These are phyloP conservation scores for Cardiospermum halicacabum DNA, from an alignment of 345 rosid genomes.

Conservation along the genomic window DNA sequence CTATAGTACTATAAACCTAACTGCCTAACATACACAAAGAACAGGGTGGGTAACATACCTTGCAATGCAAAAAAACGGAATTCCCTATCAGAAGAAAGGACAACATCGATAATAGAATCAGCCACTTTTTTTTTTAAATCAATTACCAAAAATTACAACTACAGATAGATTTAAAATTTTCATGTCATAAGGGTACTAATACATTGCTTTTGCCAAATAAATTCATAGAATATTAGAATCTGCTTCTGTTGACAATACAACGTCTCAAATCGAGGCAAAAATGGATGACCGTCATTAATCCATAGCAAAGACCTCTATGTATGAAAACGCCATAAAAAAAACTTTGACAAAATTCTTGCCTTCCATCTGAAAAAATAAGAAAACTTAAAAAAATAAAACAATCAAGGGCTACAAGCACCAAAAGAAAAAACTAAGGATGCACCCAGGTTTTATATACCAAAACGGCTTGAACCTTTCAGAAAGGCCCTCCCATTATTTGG, in stretches of 20 bases:
- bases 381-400: conserved; percentile 14
- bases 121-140: conserved; percentile 29
- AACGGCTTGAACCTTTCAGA: conserved; percentile 39
- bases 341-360: conserved; percentile 42
- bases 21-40: background rate
- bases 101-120: conserved; percentile 34
- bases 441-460: conserved; percentile 43
- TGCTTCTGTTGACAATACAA: conserved; percentile 49
- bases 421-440: conserved; percentile 3
- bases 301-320: conserved; percentile 72
- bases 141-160: conserved; percentile 8
- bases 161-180: background rate
- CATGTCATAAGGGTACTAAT: conserved; percentile 4
- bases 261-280: conserved; percentile 51
- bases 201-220: conserved; percentile 72
- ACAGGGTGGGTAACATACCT: conserved; percentile 36
- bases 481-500: conserved; percentile 52
- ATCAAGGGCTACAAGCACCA: background rate
- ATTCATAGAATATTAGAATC: conserved; percentile 48
- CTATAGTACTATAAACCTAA: background rate
- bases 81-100: conserved; percentile 43
- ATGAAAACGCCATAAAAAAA: conserved; percentile 32
- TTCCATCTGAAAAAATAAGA: conserved; percentile 35
- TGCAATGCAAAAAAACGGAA: conserved; percentile 67
- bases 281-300: conserved; percentile 91